Conservation (phyloP, 176 grass and related monocot species). For the Oryza meridionalis region DNA sequence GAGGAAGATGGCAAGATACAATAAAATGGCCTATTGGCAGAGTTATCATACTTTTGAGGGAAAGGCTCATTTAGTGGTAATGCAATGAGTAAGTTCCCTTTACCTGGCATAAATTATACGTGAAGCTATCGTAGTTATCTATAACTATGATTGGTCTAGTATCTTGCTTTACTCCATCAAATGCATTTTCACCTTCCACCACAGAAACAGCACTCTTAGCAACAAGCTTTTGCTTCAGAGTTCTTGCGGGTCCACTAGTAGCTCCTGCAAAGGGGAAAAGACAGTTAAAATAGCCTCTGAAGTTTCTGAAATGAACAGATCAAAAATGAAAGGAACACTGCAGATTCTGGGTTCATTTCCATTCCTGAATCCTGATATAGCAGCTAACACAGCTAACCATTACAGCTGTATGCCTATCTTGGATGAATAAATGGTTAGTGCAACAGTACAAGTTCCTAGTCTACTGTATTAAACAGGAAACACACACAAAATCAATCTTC, state of each 20-base stretch:
- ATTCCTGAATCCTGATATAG: background rate
- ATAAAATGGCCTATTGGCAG: background rate
- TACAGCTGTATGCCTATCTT: background rate
- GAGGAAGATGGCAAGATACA: background rate
- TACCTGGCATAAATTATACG: conserved; percentile 94
- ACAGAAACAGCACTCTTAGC: conserved; percentile 24
- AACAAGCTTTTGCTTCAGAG: conserved; percentile 25
- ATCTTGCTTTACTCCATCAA: conserved; percentile 43
- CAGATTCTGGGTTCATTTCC: background rate
- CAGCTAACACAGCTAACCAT: too few species aligned
- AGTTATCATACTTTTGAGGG: conserved; percentile 46
- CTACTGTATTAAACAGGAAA: background rate
- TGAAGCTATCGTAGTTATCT: conserved; percentile 90
- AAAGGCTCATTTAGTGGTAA: background rate
- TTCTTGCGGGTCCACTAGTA: conserved; percentile 5
- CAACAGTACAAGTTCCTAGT: background rate
- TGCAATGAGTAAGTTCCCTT: conserved; percentile 2
- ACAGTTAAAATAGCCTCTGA: background rate
- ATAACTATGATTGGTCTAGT: conserved; percentile 71
- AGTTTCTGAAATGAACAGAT: background rate
- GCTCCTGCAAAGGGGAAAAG: conserved; percentile 17
- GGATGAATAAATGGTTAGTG: background rate
- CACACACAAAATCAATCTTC: background rate
- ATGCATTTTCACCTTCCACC: conserved; percentile 29
- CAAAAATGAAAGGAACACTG: background rate